A percentile compares a stretch with the other conserved stretches of the same genome.
These are phyloP conservation scores for Fusarium setosum DNA, from an alignment of 2,329 filamentous ascomycete genomes.

Conservation along the genomic window DNA sequence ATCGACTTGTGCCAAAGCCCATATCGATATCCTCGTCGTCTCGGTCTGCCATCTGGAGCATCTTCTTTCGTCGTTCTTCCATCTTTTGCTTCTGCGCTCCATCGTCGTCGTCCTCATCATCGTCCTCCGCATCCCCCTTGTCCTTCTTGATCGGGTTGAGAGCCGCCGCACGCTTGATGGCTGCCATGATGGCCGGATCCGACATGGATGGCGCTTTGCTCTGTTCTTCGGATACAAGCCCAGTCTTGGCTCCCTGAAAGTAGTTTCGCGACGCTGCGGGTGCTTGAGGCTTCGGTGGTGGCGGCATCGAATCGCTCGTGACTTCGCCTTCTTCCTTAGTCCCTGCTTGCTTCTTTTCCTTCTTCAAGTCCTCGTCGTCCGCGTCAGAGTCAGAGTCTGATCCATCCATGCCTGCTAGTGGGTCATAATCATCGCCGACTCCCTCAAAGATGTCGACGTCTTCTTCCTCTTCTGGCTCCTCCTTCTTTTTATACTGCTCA, in stretches of 20 bases:
- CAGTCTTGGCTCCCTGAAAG: conserved; percentile 69
- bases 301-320: conserved; percentile 54
- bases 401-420: conserved; percentile 67
- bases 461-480: conserved; percentile 61
- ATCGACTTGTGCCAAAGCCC: conserved; percentile 89
- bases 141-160: conserved; percentile 62
- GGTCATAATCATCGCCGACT: conserved; percentile 75
- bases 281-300: conserved; percentile 56
- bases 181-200: conserved; percentile 84
- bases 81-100: conserved; percentile 64
- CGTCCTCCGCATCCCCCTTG: conserved; percentile 43
- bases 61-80: conserved; percentile 76
- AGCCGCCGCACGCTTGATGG: conserved; percentile 84
- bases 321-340: conserved; percentile 35
- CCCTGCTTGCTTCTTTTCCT: conserved; percentile 31
- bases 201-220: conserved; percentile 67
- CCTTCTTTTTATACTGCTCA: conserved; percentile 64
- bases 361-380: conserved; percentile 50
- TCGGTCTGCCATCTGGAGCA: conserved; percentile 79
- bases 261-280: conserved; percentile 65
- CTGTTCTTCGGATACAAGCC: conserved; percentile 63
- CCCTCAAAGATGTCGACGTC: conserved; percentile 75
- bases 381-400: conserved; percentile 59
- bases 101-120: conserved; percentile 51
- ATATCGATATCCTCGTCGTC: conserved; percentile 94